Base-by-base conservation (phyloP, 1,284 basidiomycete species). In the Ganoderma sp. region DNA sequence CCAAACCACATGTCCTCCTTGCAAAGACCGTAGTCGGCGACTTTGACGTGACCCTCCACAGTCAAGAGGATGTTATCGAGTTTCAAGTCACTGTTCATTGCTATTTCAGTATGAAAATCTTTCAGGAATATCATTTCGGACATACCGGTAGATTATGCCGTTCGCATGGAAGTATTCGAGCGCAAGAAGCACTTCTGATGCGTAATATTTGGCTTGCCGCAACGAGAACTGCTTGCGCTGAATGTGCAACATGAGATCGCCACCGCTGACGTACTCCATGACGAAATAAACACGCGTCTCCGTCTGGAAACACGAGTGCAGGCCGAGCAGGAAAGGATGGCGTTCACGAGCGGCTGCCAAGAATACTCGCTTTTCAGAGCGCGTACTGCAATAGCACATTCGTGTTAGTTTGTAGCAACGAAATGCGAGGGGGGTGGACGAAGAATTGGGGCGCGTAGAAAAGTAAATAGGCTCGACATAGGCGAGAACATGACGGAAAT, bases 241-340 rank as follows among this genome's bases (percentile, higher is more conserved):
- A 74, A 94, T 94, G 79, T 94, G 91, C 66, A 93, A 80, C 91
- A 94, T 94, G 68, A 94, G 82, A 81, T 94, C 91, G 69, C 91
- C 91, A 63, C 91, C 91, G 67, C 88, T 89, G 70, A 94, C 87
- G 79, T 89, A 90, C 80, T 92, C 90, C 90, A 92, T 92, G 71
- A 92, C 91, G 76, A 94, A 93, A 82, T 94, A 94, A 39, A 94
- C 94, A 37, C 98, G 93, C 15, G 98, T 99, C 81, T 99, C 97
- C 7, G 98, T 99, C 83, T 99, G 98, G 90, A 99, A 99, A 85
- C 98, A 99, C 19, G 97, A 99, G 80, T 99, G 98, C 61, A 99
- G 83, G 17, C 94, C 95, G 69, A 99, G 91, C 62, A 99, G 84
- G 89, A 99, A 99, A 0, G 98, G 98, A 83, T 99, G 98, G 12